Evolutionary conservation across 148 eudicot genomes (phyloP), one percentile per base, ranked within the genome.

Genomic region (Gaultheria prostrata): DNA sequence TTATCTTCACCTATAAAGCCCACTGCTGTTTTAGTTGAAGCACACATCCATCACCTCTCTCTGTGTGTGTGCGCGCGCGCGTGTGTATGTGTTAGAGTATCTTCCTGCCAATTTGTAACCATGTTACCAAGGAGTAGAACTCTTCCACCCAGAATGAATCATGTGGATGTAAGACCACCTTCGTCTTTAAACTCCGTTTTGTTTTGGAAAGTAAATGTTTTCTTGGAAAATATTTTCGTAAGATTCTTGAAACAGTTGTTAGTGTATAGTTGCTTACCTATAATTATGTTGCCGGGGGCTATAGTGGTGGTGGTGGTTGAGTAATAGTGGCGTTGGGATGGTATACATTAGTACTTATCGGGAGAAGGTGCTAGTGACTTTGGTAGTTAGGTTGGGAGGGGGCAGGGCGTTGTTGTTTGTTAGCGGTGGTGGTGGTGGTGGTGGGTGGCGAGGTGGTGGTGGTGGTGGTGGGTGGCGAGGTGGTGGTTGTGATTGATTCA

Each of bases 41-140:
- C 70, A 65, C 3, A 26, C 59, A 33, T 73, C 49, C 49, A 2
- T 14, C 49, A 70, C 74, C 78, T 71, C 50, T 74, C 50, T 21
- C 53, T 73, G 43, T 3, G 0, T 39, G 5, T 39, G 0, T 39
- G 43, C 4, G 43, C 4, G 43, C 4, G 43, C 4, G 43, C 4
- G 39, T 35, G 39, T 35, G 39, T 35, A 35, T 5, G 28, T 51
- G 17, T 12, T 14, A 1, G 14, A 13, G 18, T 9, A 33, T 26
- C 61, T 7, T 45, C 35, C n/a, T 45, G 32, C 2, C 61, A 33
- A 10, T 20, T 79, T 74, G 39, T 78, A 56, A 79, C 57, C 71
- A 86, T 87, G 89, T 49, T 87, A 73, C 82, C 89, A 50, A 87
- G 89, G n/a, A 87, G 89, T 74, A 77, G 89, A 82, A 87, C 89